Evolutionary conservation across 768 basidiomycete genomes (phyloP).

Genomic region (Hysterangium stoloniferum): DNA sequence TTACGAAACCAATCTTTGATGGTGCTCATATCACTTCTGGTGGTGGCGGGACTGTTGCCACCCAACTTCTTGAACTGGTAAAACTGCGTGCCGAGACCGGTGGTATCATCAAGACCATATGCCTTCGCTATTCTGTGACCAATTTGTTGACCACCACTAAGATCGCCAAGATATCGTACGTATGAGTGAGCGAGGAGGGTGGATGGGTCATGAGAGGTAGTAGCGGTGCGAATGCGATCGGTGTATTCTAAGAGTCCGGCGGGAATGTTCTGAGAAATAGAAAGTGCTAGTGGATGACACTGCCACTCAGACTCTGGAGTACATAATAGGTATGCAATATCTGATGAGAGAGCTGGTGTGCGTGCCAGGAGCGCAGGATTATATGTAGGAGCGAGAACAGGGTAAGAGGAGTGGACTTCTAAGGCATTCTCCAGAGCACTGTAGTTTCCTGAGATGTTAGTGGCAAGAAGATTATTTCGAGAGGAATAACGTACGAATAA

Average conservation of each 20-base stretch:
- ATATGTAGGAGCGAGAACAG: conserved; percentile 59
- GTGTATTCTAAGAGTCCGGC: conserved; percentile 44
- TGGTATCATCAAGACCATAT: conserved; percentile 49
- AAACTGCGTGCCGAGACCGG: conserved; percentile 51
- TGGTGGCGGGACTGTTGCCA: conserved; percentile 36
- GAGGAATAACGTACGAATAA: conserved; percentile 50
- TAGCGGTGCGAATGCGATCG: conserved; percentile 42
- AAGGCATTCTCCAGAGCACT: conserved; percentile 52
- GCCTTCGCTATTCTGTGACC: conserved; percentile 55
- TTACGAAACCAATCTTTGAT: conserved; percentile 67
- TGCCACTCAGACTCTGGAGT: conserved; percentile 48
- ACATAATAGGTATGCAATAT: conserved; percentile 57
- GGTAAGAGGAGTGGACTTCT: conserved; percentile 52
- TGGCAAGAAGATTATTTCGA: neutral
- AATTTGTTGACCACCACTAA: conserved; percentile 72
- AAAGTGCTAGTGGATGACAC: conserved; percentile 43
- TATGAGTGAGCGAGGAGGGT: conserved; percentile 70
- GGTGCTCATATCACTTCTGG: conserved; percentile 59
- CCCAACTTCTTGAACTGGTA: conserved; percentile 59
- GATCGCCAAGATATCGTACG: conserved; percentile 76
- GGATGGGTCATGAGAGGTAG: conserved; percentile 37
- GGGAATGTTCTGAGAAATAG: conserved; percentile 40
- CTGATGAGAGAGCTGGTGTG: conserved; percentile 49
- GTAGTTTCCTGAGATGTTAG: neutral
- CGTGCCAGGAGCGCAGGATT: conserved; percentile 63